These are phyloP conservation scores for Leccinum griseonigrum DNA, from an alignment of 1,284 basidiomycete species.

Conservation along the genomic window DNA sequence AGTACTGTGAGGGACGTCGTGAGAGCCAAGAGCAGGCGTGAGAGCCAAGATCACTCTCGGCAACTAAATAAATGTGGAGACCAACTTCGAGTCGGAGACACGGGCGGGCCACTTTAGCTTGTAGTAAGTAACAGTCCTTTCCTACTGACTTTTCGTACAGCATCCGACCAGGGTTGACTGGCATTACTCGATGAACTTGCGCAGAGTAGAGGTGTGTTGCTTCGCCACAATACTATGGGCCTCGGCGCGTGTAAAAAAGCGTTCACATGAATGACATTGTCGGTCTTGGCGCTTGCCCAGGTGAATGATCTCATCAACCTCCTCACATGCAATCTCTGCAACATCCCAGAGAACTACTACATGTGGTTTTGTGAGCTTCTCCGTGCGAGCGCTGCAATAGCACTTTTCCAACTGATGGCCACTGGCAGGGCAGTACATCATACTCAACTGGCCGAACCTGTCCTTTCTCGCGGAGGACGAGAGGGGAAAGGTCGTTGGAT, in stretches of 20 bases:
- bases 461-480: conserved; percentile 94
- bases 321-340: conserved; percentile 73
- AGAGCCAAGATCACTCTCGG: not conserved
- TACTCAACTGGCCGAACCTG: conserved; percentile 89
- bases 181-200: conserved; percentile 27
- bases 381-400: not conserved
- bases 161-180: not conserved
- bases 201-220: conserved; percentile 27
- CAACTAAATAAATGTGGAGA: not conserved
- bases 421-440: conserved; percentile 93
- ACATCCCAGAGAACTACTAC: conserved; percentile 84
- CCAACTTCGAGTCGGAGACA: not conserved
- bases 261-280: not conserved
- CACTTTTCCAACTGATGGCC: conserved; percentile 7
- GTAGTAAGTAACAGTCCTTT: not conserved
- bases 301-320: conserved; percentile 26
- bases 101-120: not conserved
- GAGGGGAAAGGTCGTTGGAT: conserved; percentile 88
- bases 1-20: not conserved
- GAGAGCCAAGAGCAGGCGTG: not conserved
- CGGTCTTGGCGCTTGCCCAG: conserved; percentile 11
- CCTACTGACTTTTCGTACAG: not conserved
- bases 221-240: not conserved
- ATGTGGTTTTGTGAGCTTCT: conserved; percentile 79
- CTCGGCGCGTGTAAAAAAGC: not conserved